A percentile compares a stretch with the other conserved stretches of the same genome.
phyloP scores from a whole-genome alignment of 2,329 filamentous ascomycete species.

The Ploettnerulaceae sp. region DNA sequence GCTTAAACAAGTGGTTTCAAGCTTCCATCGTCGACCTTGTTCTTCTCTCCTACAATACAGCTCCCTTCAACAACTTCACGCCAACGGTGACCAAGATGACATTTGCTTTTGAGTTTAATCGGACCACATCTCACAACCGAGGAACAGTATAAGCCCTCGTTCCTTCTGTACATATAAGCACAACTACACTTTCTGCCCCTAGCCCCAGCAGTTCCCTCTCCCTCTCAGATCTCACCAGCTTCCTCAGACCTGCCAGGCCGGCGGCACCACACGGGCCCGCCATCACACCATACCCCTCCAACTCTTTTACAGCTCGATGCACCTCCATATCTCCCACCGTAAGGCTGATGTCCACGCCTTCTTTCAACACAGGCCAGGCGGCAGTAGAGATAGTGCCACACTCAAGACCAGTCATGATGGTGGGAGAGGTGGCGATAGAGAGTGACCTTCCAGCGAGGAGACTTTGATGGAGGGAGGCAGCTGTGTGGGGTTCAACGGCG shows the following conservation, averaged over 20 bases:
- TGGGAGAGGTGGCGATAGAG: constrained; percentile 36
- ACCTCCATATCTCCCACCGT: constrained; percentile 42
- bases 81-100: no score
- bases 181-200: constrained; percentile 47
- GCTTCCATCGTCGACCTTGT: no score
- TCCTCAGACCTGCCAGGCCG: constrained; percentile 49
- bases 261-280: constrained; percentile 50
- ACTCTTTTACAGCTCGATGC: constrained; percentile 38
- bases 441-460: constrained; percentile 37
- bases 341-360: constrained; percentile 40
- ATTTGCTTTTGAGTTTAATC: neutral
- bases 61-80: no score
- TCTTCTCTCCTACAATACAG: neutral
- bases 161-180: constrained; percentile 65
- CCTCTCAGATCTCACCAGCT: constrained; percentile 33
- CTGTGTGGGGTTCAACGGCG: constrained; percentile 67
- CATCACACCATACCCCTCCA: constrained; percentile 36
- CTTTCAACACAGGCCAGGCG: constrained; percentile 42
- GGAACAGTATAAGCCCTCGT: constrained; percentile 45
- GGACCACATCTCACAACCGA: neutral
- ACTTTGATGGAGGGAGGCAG: constrained; percentile 52
- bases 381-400: constrained; percentile 45
- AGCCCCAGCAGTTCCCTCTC: constrained; percentile 39
- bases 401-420: constrained; percentile 47
- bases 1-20: no score